These are phyloP conservation scores for Microcyclosporella mali DNA, from an alignment of 2,329 filamentous ascomycete species.

Conservation along the genomic window DNA sequence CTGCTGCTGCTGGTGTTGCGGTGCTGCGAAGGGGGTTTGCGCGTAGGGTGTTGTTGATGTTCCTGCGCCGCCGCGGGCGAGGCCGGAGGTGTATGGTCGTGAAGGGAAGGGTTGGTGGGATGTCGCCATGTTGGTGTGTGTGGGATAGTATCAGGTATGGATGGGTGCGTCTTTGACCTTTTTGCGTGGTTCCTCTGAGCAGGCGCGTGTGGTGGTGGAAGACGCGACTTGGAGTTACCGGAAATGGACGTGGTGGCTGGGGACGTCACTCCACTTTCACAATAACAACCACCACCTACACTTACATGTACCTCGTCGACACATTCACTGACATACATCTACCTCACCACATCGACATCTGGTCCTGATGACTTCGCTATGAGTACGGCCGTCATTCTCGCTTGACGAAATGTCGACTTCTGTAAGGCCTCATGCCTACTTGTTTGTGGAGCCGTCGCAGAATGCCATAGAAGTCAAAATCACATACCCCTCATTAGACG, in stretches of 20 bases:
- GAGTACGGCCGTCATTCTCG: too few relatives aligned
- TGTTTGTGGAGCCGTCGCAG: too few relatives aligned
- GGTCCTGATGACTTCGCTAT: too few relatives aligned
- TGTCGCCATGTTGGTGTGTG: slow-evolving; percentile 43
- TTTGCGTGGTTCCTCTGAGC: background rate
- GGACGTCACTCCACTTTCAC: too few relatives aligned
- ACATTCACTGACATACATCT: too few relatives aligned
- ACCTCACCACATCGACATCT: too few relatives aligned
- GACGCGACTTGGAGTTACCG: background rate
- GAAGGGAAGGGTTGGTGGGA: slow-evolving; percentile 51
- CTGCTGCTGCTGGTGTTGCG: slow-evolving; percentile 22
- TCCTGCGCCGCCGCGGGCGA: slow-evolving; percentile 34
- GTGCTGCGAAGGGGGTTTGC: slow-evolving; percentile 31
- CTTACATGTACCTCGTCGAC: too few relatives aligned
- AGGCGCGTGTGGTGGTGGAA: background rate
- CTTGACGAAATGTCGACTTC: too few relatives aligned
- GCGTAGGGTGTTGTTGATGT: slow-evolving; percentile 31
- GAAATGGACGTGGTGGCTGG: background rate
- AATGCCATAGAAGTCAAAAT: too few relatives aligned
- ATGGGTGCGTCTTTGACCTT: background rate
- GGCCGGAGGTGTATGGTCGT: slow-evolving; percentile 47
- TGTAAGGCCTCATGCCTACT: too few relatives aligned
- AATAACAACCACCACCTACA: too few relatives aligned
- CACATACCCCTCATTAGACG: too few relatives aligned
- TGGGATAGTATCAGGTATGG: slow-evolving; percentile 4